These are phyloP conservation scores for Lithohypha guttulata DNA, from an alignment of 2,329 filamentous ascomycete species.

Conservation along the genomic window DNA sequence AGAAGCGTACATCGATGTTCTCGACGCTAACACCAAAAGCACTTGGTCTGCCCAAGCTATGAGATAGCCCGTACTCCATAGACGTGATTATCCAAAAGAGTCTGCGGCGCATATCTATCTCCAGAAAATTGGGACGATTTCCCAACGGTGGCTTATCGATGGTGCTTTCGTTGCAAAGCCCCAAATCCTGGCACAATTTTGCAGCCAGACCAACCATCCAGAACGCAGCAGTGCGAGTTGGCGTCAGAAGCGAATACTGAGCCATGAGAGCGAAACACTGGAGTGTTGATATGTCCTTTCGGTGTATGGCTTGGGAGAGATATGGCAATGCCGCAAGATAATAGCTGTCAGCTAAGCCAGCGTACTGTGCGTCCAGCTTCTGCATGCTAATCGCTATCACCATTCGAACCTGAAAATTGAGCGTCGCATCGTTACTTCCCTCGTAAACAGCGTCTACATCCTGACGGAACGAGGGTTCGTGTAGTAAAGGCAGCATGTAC, in stretches of 20 bases:
- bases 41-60: slow-evolving; percentile 77
- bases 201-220: slow-evolving; percentile 84
- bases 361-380: slow-evolving; percentile 78
- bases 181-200: slow-evolving; percentile 78
- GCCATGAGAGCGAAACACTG: slow-evolving; percentile 82
- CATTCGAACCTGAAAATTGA: slow-evolving; percentile 81
- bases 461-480: slow-evolving; percentile 65
- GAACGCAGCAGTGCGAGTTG: slow-evolving; percentile 83
- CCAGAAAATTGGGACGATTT: slow-evolving; percentile 55
- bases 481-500: slow-evolving; percentile 74
- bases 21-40: slow-evolving; percentile 75
- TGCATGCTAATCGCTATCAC: slow-evolving; percentile 91
- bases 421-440: slow-evolving; percentile 64
- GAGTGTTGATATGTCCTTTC: slow-evolving; percentile 82
- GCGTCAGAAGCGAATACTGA: slow-evolving; percentile 84
- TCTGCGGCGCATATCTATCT: slow-evolving; percentile 79
- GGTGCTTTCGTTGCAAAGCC: slow-evolving; percentile 79
- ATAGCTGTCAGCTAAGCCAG: slow-evolving; percentile 89
- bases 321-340: slow-evolving; percentile 80
- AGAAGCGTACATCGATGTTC: slow-evolving; percentile 75
- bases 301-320: slow-evolving; percentile 69
- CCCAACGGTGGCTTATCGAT: slow-evolving; percentile 55
- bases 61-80: slow-evolving; percentile 81
- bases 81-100: slow-evolving; percentile 79
- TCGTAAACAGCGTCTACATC: slow-evolving; percentile 74